These are phyloP conservation scores for Penicillium argentinense DNA, from an alignment of 495 filamentous ascomycete species.

Conservation along the genomic window DNA sequence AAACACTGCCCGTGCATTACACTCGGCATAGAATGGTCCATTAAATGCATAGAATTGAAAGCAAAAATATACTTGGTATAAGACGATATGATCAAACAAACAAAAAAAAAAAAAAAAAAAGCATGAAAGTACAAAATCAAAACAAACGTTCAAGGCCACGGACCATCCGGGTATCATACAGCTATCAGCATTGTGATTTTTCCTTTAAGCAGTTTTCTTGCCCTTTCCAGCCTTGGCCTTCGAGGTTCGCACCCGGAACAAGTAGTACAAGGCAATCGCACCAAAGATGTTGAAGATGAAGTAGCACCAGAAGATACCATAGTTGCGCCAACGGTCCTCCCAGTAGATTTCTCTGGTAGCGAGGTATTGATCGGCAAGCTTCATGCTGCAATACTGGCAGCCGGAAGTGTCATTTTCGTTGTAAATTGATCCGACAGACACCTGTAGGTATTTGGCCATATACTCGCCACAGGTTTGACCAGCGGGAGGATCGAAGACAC, in stretches of 20 bases:
- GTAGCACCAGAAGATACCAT: conserved; percentile 60
- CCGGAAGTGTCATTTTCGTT: conserved; percentile 46
- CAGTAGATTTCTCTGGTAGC: conserved; percentile 46
- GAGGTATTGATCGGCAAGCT: conserved; percentile 60
- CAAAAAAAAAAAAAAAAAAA: no score
- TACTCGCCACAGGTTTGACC: conserved; percentile 57
- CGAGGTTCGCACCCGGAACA: conserved; percentile 52
- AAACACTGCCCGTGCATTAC: no score
- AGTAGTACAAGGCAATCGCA: conserved; percentile 67
- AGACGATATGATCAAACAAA: no score
- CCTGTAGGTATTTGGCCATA: conserved; percentile 44
- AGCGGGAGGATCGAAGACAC: conserved; percentile 50
- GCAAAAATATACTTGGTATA: no score
- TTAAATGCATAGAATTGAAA: no score
- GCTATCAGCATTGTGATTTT: no score
- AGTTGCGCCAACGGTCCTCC: conserved; percentile 63
- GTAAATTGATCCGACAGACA: conserved; percentile 50
- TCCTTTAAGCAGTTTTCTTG: neutral
- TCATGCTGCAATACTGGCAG: conserved; percentile 61
- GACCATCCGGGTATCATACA: no score
- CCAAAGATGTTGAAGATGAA: conserved; percentile 65
- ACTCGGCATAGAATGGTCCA: no score
- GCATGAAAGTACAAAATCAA: no score
- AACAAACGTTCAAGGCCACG: no score
- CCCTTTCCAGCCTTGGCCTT: conserved; percentile 13